Evolutionary conservation across 805 yeast genomes (phyloP).

Genomic region (Wickerhamomyces bovis): DNA sequence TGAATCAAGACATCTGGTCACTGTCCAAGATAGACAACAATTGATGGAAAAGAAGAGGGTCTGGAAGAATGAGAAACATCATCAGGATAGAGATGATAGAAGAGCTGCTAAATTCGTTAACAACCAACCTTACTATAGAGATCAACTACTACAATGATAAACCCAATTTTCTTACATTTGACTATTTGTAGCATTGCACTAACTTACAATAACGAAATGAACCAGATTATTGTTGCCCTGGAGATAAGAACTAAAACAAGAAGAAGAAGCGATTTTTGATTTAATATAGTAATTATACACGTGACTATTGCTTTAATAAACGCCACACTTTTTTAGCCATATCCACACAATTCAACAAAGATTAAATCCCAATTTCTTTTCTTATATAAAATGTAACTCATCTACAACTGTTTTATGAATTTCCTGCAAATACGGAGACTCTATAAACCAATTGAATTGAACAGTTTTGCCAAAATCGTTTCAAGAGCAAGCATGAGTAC

Average conservation of each 20-base stretch:
- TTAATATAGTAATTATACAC: too few relatives aligned
- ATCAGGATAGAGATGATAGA: conserved; percentile 42
- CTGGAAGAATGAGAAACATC: conserved; percentile 60
- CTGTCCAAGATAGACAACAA: conserved; percentile 38
- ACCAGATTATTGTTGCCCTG: too few relatives aligned
- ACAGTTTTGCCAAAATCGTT: not conserved
- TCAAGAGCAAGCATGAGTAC: conserved; percentile 11
- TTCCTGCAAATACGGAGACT: not conserved
- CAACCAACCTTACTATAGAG: conserved; percentile 85
- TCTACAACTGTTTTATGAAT: not conserved
- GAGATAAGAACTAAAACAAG: not conserved
- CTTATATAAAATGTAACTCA: too few relatives aligned
- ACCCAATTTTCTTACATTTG: not conserved
- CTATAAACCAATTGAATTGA: not conserved
- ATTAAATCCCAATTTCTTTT: not conserved
- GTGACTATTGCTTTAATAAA: not conserved
- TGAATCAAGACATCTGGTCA: conserved; percentile 52
- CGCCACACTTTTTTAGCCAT: not conserved
- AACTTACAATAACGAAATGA: too few relatives aligned
- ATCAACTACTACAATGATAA: conserved; percentile 53
- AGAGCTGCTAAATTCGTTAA: conserved; percentile 75
- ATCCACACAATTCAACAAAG: not conserved
- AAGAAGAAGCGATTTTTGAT: not conserved
- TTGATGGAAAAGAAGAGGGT: conserved; percentile 48
- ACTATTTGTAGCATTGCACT: not conserved